Percentiles rank a stretch among this genome's conserved stretches.
Conservation (phyloP, 306 rosid species). For the Gynostemma pentaphyllum region DNA sequence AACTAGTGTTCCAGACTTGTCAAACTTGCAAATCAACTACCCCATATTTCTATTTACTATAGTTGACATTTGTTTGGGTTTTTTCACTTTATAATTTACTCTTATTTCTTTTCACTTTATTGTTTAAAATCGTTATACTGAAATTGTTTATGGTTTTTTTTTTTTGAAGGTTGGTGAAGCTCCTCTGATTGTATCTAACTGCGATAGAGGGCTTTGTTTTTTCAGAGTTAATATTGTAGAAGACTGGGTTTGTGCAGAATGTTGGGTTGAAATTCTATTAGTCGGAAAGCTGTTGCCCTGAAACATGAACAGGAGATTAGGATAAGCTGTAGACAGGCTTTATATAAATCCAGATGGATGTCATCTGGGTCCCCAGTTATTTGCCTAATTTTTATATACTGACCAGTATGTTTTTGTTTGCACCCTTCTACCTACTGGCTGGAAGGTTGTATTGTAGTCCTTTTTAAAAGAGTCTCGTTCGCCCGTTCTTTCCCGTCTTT, state of each 20-base stretch:
- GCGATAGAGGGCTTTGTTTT: background rate
- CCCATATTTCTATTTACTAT: too few species aligned
- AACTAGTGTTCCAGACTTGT: too few species aligned
- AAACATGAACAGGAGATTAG: conserved; percentile 8
- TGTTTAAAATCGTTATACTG: background rate
- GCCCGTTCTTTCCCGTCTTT: background rate
- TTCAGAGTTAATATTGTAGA: background rate
- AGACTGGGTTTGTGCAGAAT: conserved; percentile 6
- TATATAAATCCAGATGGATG: conserved; percentile 3
- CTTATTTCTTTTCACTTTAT: background rate
- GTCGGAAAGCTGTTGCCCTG: background rate
- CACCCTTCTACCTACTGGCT: background rate
- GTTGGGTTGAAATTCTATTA: background rate
- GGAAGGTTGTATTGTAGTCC: conserved; percentile 3
- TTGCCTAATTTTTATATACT: conserved; percentile 5
- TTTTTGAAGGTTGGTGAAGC: background rate
- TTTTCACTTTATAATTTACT: background rate
- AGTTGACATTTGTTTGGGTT: too few species aligned
- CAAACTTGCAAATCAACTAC: too few species aligned
- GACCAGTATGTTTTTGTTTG: conserved; percentile 2
- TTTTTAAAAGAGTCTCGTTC: background rate
- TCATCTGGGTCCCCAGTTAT: conserved; percentile 5
- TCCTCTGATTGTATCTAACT: background rate
- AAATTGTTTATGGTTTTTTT: background rate
- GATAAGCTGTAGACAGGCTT: conserved; percentile 5